Percentiles rank a stretch among this genome's conserved stretches.
phyloP scores from a whole-genome alignment of 176 grass and related monocot genomes.

The Rhynchospora tenuis region DNA sequence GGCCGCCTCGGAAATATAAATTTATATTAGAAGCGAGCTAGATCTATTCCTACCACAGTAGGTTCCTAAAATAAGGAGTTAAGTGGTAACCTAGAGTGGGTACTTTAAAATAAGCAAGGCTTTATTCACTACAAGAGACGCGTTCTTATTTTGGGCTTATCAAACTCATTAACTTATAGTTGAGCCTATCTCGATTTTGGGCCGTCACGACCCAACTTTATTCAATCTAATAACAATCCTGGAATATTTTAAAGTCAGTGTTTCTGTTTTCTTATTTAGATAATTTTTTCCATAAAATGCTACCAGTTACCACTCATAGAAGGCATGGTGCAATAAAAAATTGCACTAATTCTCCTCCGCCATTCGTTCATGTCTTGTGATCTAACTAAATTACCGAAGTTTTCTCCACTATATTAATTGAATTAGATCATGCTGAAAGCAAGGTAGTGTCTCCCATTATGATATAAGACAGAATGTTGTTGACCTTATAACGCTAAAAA shows the following conservation, averaged over 20 bases:
- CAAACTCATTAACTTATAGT: not conserved
- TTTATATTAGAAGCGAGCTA: not conserved
- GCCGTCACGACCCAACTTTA: not conserved
- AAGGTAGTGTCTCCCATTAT: slow-evolving; percentile 17
- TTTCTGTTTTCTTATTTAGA: not conserved
- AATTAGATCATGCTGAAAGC: slow-evolving; percentile 51
- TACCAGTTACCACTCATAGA: slow-evolving; percentile 4
- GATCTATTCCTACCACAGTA: not conserved
- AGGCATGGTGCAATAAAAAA: slow-evolving; percentile 23
- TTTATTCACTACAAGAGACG: not conserved
- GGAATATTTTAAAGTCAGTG: not conserved
- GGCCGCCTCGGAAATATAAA: not conserved
- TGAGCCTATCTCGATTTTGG: not conserved
- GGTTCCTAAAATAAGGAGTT: not conserved
- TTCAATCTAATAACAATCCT: not conserved
- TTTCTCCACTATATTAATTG: slow-evolving; percentile 23
- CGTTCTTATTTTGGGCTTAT: not conserved
- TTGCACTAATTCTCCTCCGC: not conserved
- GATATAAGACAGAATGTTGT: slow-evolving; percentile 17
- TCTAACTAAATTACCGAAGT: slow-evolving; percentile 10
- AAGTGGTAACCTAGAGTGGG: not conserved
- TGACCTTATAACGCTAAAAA: slow-evolving; percentile 20
- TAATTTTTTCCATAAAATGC: not conserved
- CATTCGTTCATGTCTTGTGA: slow-evolving; percentile 10
- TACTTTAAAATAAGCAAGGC: no score